Evolutionary conservation across 306 rosid genomes (phyloP), one percentile per base, ranked within the genome.

Genomic region (Gynostemma pentaphyllum): DNA sequence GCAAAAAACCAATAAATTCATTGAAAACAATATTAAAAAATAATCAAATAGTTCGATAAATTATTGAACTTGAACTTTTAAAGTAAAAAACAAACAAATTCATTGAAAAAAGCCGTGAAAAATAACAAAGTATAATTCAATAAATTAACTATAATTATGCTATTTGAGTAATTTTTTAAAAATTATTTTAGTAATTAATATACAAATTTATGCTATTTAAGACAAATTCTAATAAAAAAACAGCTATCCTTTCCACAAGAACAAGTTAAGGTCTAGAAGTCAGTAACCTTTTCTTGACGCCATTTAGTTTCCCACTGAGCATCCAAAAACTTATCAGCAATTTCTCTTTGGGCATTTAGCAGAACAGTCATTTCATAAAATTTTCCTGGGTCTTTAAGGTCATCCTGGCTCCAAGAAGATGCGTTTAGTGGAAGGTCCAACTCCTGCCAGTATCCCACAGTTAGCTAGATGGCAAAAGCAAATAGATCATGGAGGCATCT

Each of bases 261-360:
- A 62, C 23, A 67, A 28, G 13, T 18, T 9, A 27, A 27, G 23
- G 27, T 64, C 14, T 18, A 64, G 56, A 42, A 77, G 37, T 12
- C 37, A 11, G 83, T 46, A 67, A 91, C 96, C 99, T 83, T 88
- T 65, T 82, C 95, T 74, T 92, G 87, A 24, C 88, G 95, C 99
- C 99, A 88, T 75, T 83, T 75, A 46, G 86, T 79, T 76, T 86
- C 90, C 99, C 95, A 88, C 62, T 82, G 95, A n/a, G 89, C 75
- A 72, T 92, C 94, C 85, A 86, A 76, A 64, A 92, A 82, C 77
- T 92, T 84, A 74, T 88, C 95, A 60, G 88, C 82, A 22, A 92
- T 79, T 76, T 92, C 96, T 82, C 94, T 81, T 75, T 92, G 99
- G 47, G 95, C 99, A 60, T 88, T 92, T 53, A 88, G 88, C 83